Evolutionary conservation across 2,329 filamentous ascomycete species (phyloP).

Genomic region (Phyllosticta ampelicida): DNA sequence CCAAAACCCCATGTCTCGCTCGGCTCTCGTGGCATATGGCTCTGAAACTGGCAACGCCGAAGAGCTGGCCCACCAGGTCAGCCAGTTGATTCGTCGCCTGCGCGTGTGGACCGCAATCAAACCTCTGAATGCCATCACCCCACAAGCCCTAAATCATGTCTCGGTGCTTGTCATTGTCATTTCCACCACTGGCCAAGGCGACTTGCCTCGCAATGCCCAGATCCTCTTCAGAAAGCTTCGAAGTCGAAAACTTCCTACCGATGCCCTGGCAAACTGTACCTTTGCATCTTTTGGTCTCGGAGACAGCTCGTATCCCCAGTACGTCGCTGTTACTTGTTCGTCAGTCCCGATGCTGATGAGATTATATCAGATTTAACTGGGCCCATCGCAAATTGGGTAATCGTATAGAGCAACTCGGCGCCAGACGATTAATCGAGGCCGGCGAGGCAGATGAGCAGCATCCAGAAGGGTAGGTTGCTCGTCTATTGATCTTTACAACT

Average conservation of each 20-base stretch:
- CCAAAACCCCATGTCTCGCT: constrained; percentile 6
- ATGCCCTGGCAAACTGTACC: constrained; percentile 54
- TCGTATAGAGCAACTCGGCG: constrained; percentile 73
- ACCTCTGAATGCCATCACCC: constrained; percentile 66
- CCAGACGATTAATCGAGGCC: constrained; percentile 59
- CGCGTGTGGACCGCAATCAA: constrained; percentile 66
- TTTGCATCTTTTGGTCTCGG: constrained; percentile 88
- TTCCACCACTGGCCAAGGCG: constrained; percentile 90
- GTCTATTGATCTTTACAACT: background rate
- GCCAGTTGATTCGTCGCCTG: constrained; percentile 60
- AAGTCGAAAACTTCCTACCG: constrained; percentile 62
- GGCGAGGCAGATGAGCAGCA: constrained; percentile 93
- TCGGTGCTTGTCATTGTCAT: constrained; percentile 65
- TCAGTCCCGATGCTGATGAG: background rate
- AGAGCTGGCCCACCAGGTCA: constrained; percentile 80
- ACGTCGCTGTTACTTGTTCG: constrained; percentile 20
- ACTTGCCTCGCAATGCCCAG: constrained; percentile 74
- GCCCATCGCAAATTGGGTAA: constrained; percentile 81
- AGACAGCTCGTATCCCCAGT: constrained; percentile 91
- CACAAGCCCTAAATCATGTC: constrained; percentile 40
- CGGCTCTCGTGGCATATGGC: constrained; percentile 70
- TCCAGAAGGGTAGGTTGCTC: constrained; percentile 63
- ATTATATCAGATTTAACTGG: constrained; percentile 66
- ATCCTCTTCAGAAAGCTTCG: constrained; percentile 78
- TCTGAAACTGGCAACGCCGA: constrained; percentile 93